phyloP scores from a whole-genome alignment of 176 grass and related monocot species.

The Lolium rigidum region DNA sequence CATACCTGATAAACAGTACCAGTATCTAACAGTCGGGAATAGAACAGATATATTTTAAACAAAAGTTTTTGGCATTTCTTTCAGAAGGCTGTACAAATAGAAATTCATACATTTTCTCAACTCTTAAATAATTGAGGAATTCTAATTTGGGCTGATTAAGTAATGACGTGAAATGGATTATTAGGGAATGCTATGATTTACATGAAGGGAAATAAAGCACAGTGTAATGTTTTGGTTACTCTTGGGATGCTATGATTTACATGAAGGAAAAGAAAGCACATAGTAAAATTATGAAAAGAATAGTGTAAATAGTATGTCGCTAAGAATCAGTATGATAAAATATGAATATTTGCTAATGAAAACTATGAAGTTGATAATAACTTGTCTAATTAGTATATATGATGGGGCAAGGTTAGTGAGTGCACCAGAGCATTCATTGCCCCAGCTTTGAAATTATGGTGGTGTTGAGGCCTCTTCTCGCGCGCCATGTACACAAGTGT shows the following conservation, averaged over 20 bases:
- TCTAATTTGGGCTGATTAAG: background rate
- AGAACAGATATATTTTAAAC: background rate
- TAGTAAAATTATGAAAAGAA: background rate
- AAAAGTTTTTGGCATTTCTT: background rate
- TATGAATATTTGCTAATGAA: background rate
- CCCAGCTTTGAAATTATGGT: slow-evolving; percentile 92
- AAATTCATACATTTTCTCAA: background rate
- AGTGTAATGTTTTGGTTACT: background rate
- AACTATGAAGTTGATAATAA: background rate
- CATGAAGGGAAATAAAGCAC: background rate
- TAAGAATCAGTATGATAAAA: background rate
- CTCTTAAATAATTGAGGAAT: background rate
- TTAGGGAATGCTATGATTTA: background rate
- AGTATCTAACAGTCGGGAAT: background rate
- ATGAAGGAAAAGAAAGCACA: background rate
- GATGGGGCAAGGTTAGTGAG: background rate
- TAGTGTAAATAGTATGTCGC: background rate
- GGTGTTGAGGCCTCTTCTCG: slow-evolving; percentile 74
- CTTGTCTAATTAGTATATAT: background rate
- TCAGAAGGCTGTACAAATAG: background rate
- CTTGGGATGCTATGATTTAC: slow-evolving; percentile 9
- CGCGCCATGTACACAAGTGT: slow-evolving; percentile 89
- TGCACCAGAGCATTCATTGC: slow-evolving; percentile 82
- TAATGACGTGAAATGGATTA: background rate
- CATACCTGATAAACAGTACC: background rate